Conservation (phyloP, 2,329 filamentous ascomycete species). For the Blastomyces gilchristii region DNA sequence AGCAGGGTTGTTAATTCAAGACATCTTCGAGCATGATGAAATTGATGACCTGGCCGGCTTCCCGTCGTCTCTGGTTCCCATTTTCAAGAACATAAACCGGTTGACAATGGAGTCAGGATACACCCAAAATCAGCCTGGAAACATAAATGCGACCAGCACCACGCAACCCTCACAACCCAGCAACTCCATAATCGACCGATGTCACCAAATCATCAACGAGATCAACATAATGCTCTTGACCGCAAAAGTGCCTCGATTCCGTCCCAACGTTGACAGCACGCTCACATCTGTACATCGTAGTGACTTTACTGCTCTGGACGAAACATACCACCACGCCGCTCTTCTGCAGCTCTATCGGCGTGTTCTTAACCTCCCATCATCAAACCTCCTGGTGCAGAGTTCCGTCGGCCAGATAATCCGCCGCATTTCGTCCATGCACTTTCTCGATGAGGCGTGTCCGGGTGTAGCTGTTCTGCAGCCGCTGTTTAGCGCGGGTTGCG, state of each 20-base stretch:
- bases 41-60: conserved; percentile 17
- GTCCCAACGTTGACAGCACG: conserved; percentile 11
- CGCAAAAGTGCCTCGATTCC: conserved; percentile 11
- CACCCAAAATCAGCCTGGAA: not conserved
- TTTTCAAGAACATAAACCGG: conserved; percentile 15
- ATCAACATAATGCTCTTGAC: conserved; percentile 12
- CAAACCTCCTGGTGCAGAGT: conserved; percentile 13
- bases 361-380: conserved; percentile 15
- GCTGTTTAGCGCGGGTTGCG: conserved; percentile 53
- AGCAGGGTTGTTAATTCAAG: conserved; percentile 9
- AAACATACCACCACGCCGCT: conserved; percentile 17
- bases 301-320: conserved; percentile 14
- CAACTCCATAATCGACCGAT: conserved; percentile 9
- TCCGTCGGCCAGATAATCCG: conserved; percentile 15
- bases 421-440: conserved; percentile 13
- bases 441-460: conserved; percentile 32
- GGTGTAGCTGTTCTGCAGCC: conserved; percentile 57
- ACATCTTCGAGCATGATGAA: conserved; percentile 12
- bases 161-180: conserved; percentile 2
- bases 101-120: conserved; percentile 12
- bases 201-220: conserved; percentile 13
- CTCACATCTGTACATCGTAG: conserved; percentile 12
- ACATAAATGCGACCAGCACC: not conserved
- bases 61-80: conserved; percentile 13
- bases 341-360: conserved; percentile 14